phyloP scores from a whole-genome alignment of 768 basidiomycete species.

The Lactarius tabidus region DNA sequence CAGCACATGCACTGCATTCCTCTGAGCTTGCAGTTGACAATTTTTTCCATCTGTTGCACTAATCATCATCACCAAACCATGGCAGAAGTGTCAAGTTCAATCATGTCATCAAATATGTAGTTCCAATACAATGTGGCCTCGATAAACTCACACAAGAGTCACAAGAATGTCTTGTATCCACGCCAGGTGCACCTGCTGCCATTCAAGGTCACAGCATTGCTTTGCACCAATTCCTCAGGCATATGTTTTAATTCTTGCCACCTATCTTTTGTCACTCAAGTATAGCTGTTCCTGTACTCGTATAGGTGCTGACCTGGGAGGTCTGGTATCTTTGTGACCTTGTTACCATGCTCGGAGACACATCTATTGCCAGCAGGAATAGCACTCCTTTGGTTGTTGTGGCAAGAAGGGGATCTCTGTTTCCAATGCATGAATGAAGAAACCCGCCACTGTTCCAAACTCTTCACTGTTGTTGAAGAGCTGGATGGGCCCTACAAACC shows the following conservation, averaged over 20 bases:
- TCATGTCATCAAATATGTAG: neutral
- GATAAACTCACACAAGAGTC: neutral
- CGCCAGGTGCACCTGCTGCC: neutral
- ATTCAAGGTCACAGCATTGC: neutral
- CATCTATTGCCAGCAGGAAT: neutral
- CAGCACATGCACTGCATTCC: too few species aligned
- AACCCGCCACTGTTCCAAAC: neutral
- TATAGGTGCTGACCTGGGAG: neutral
- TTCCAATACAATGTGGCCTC: neutral
- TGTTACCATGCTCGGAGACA: neutral
- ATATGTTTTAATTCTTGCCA: neutral
- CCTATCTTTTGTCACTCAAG: too few species aligned
- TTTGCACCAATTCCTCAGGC: neutral
- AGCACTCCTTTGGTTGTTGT: neutral
- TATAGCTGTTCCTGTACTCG: neutral
- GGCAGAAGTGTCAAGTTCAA: neutral
- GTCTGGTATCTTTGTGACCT: neutral
- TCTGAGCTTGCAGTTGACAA: too few species aligned
- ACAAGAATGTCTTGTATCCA: neutral
- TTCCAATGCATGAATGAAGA: neutral
- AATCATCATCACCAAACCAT: neutral
- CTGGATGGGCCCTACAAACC: neutral
- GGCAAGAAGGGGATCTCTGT: neutral
- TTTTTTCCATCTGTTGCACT: too few species aligned
- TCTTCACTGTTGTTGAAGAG: neutral